Evolutionary conservation across 176 grass and related monocot genomes (phyloP).

Genomic region (Areca catechu): DNA sequence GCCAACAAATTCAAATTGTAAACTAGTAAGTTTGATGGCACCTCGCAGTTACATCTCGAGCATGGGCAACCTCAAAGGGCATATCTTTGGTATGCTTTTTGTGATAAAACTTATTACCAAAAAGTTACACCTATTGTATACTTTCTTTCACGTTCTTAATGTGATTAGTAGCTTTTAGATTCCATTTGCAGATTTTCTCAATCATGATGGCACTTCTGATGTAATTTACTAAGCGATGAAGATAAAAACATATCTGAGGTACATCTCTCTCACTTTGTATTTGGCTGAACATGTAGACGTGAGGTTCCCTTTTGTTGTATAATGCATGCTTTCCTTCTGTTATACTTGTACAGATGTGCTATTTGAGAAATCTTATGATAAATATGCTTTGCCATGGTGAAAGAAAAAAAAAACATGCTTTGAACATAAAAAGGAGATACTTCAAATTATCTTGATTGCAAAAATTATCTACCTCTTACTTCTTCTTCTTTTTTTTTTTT

Average conservation of each 20-base stretch:
- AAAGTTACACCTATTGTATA: not conserved
- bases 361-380: too few species aligned
- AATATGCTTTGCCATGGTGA: too few species aligned
- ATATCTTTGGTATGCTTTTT: slow-evolving; percentile 61
- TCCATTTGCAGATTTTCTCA: slow-evolving; percentile 97
- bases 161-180: slow-evolving; percentile 29
- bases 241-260: slow-evolving; percentile 61
- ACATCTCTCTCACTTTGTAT: slow-evolving; percentile 7
- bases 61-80: slow-evolving; percentile 52
- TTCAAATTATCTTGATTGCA: too few species aligned
- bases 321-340: not conserved
- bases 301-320: not conserved
- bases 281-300: not conserved
- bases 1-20: too few species aligned
- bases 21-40: slow-evolving; percentile 12
- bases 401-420: too few species aligned
- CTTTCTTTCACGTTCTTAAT: not conserved
- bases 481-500: too few species aligned
- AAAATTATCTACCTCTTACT: too few species aligned
- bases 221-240: slow-evolving; percentile 47
- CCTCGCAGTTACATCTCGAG: slow-evolving; percentile 67
- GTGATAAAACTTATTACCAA: too few species aligned
- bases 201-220: slow-evolving; percentile 45
- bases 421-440: too few species aligned
- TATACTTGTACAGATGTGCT: too few species aligned